Conservation (phyloP, 768 basidiomycete genomes). For the Boletus sp. region DNA sequence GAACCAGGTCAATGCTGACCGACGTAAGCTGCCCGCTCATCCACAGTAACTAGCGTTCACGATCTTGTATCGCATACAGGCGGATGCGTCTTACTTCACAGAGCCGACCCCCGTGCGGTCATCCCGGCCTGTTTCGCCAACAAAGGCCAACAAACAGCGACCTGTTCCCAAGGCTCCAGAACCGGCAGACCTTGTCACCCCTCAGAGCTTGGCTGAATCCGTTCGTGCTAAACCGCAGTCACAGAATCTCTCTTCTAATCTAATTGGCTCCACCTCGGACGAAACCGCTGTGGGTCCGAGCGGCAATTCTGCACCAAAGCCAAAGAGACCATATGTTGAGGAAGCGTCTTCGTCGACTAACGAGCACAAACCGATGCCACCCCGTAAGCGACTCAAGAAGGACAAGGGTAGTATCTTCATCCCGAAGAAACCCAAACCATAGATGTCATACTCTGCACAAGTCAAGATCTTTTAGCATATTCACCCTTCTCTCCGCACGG, state of each 20-base stretch:
- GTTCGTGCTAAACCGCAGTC: conserved; percentile 25
- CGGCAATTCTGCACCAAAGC: conserved; percentile 7
- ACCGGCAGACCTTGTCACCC: conserved; percentile 40
- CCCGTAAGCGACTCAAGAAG: conserved; percentile 33
- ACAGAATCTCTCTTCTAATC: conserved; percentile 8
- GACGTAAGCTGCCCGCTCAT: conserved; percentile 44
- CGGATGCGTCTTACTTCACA: conserved; percentile 41
- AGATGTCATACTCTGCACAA: conserved; percentile 9
- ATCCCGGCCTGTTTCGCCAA: conserved; percentile 19
- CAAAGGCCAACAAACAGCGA: conserved; percentile 24
- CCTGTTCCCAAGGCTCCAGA: conserved; percentile 14
- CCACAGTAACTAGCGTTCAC: not conserved
- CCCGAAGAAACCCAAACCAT: conserved; percentile 50
- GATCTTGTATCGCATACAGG: conserved; percentile 15
- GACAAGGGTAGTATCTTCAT: conserved; percentile 53
- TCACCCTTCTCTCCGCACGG: not conserved
- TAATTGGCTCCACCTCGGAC: not conserved
- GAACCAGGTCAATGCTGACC: conserved; percentile 57
- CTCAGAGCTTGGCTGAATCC: conserved; percentile 34
- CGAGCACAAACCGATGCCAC: conserved; percentile 27
- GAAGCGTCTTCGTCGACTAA: conserved; percentile 17
- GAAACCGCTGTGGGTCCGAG: conserved; percentile 3
- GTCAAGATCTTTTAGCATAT: not conserved
- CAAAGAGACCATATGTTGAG: conserved; percentile 23
- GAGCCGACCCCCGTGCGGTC: conserved; percentile 19